Percentiles rank a stretch among this genome's conserved stretches.
phyloP scores from a whole-genome alignment of 345 rosid genomes.

The Combretum micranthum region DNA sequence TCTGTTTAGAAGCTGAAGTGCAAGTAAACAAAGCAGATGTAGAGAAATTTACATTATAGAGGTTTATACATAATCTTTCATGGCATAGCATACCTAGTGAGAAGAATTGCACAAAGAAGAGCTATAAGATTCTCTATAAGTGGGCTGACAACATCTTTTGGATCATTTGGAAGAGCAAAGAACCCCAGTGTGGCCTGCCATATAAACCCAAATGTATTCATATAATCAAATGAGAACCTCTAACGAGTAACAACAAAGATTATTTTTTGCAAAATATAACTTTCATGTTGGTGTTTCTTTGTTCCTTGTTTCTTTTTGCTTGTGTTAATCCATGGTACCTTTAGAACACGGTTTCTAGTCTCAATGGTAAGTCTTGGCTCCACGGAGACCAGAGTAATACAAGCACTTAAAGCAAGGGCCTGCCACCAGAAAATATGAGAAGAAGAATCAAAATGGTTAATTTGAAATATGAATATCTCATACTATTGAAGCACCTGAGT shows the following conservation, averaged over 20 bases:
- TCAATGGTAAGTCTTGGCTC: slow-evolving; percentile 94
- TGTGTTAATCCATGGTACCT: slow-evolving; percentile 35
- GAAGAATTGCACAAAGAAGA: slow-evolving; percentile 94
- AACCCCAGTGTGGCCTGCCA: slow-evolving; percentile 94
- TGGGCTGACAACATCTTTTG: slow-evolving; percentile 70
- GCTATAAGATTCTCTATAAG: slow-evolving; percentile 88
- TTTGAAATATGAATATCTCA: not conserved
- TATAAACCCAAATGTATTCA: not conserved
- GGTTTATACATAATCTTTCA: no score
- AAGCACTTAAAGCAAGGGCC: slow-evolving; percentile 95
- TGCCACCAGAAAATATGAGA: slow-evolving; percentile 18
- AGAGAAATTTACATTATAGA: not conserved
- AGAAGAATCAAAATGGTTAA: not conserved
- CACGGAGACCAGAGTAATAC: slow-evolving; percentile 93
- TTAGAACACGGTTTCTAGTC: slow-evolving; percentile 85
- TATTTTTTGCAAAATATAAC: no score
- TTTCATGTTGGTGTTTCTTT: no score
- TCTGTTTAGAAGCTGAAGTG: not conserved
- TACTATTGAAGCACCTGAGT: slow-evolving; percentile 55
- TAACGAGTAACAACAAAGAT: no score
- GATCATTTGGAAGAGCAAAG: slow-evolving; percentile 90
- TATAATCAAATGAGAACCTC: no score
- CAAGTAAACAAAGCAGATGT: not conserved
- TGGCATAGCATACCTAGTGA: slow-evolving; percentile 59
- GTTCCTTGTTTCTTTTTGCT: no score